Conservation (phyloP, 345 rosid species). For the Mercurialis annua region DNA sequence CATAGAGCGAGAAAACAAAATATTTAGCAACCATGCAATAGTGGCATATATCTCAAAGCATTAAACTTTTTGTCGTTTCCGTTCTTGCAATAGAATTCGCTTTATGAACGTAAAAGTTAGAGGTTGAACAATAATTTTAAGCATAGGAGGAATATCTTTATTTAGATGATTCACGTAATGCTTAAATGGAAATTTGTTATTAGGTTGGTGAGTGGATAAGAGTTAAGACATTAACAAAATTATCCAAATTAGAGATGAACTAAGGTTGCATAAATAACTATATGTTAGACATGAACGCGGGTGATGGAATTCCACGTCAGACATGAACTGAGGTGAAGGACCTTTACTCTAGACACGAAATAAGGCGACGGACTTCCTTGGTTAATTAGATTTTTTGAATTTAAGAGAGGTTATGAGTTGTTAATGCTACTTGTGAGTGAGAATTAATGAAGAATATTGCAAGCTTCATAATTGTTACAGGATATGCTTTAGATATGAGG, state of each 20-base stretch:
- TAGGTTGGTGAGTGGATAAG: not conserved
- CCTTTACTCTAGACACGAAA: not conserved
- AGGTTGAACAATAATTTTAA: not conserved
- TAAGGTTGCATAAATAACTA: too few relatives aligned
- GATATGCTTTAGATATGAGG: not conserved
- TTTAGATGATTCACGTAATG: not conserved
- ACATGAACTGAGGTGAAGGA: too few relatives aligned
- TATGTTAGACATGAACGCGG: too few relatives aligned
- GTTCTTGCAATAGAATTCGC: not conserved
- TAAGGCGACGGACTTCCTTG: not conserved
- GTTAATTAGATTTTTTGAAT: not conserved
- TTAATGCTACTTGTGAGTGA: not conserved
- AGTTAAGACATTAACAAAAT: too few relatives aligned
- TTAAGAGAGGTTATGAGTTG: not conserved
- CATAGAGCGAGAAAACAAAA: not conserved
- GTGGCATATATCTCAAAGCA: not conserved
- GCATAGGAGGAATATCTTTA: not conserved
- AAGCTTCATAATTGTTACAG: not conserved
- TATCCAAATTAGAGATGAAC: too few relatives aligned
- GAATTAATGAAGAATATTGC: not conserved
- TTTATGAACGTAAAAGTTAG: not conserved
- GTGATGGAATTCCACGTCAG: too few relatives aligned
- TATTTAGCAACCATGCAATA: not conserved
- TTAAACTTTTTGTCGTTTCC: not conserved
- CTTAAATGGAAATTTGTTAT: not conserved